Evolutionary conservation across 805 yeast species (phyloP).

Genomic region (Gaillardinia entomophila): DNA sequence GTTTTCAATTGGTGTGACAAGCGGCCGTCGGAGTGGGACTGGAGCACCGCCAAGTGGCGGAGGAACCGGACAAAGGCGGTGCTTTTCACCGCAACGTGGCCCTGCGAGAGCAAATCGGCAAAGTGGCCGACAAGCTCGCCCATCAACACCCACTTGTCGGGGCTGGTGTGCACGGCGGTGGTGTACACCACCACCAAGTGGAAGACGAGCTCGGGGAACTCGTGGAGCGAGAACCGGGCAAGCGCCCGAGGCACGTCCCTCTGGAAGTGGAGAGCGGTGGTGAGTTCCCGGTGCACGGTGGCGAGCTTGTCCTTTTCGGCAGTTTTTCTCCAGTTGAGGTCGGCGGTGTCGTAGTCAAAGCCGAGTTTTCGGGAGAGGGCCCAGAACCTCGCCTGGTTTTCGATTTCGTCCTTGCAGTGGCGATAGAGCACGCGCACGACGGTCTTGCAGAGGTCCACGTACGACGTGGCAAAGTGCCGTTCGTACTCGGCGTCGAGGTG

Average conservation of each 20-base stretch:
- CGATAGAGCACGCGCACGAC: constrained; percentile 18
- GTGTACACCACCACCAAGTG: constrained; percentile 25
- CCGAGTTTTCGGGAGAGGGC: constrained; percentile 22
- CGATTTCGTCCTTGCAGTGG: constrained; percentile 6
- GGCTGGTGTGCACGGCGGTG: constrained; percentile 12
- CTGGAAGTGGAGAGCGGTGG: constrained; percentile 13
- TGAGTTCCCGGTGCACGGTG: constrained; percentile 20
- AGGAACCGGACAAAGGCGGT: constrained; percentile 16
- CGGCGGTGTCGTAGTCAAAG: constrained; percentile 16
- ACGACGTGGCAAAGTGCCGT: constrained; percentile 13
- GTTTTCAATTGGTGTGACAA: constrained; percentile 1
- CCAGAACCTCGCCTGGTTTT: constrained; percentile 11
- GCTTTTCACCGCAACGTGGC: constrained; percentile 14
- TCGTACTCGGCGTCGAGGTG: constrained; percentile 22
- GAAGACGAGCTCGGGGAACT: constrained; percentile 16
- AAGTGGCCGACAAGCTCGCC: constrained; percentile 17
- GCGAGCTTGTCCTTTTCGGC: constrained; percentile 17
- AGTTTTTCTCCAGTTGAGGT: constrained; percentile 15
- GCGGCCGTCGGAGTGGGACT: too few relatives aligned
- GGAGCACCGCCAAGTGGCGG: background rate
- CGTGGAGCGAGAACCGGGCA: constrained; percentile 16
- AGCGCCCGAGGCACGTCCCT: constrained; percentile 13
- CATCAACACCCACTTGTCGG: constrained; percentile 26
- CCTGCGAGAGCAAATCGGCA: constrained; percentile 7
- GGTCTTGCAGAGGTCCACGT: constrained; percentile 24